Evolutionary conservation across 331 rosid species (phyloP), one percentile per base, ranked within the genome.

Genomic region (Erythrophleum ivorense): DNA sequence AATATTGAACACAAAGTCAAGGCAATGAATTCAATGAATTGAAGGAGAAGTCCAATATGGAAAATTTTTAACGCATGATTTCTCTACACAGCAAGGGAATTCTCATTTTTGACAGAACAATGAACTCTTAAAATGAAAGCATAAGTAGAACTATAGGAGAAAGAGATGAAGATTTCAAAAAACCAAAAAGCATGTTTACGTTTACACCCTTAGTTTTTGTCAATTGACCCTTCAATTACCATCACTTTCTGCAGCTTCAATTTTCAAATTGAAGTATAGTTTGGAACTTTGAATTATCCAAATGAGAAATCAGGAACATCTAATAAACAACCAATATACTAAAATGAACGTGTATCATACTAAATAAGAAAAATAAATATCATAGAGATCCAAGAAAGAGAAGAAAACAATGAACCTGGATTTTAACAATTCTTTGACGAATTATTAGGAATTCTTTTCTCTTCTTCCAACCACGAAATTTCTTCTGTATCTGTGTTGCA

Each of bases 381-480:
- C n/a, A 15, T 2, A 2, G 3, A 50, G 49, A 70, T 40, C 48
- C 49, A 55, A 73, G 74, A 82, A 67, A 55, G 66, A 73, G 78
- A 85, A 78, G 59, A 73, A 31, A 76, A 8, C 31, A 70, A 65
- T 48, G 66, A 69, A 92, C 98, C 98, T 94, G 98, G 83, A 94
- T 92, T 89, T 89, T 94, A 69, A 94, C 98, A 84, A 94, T 85
- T 89, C 96, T 85, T 85, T 92, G 87, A 46, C 97, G 96, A 85
- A 88, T 91, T 78, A 88, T 78, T 80, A 94, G 75, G 90, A 94
- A 94, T 76, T 94, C 97, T 88, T 86, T 94, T 88, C 97, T 94
- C 87, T 86, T 91, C 78, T 75, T 91, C 98, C 98, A 94, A 83
- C 98, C 97, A 83, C 98, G 98, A 18, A 80, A 94, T 85, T 92